These are phyloP conservation scores for Hyaloscypha variabilis DNA, from an alignment of 495 filamentous ascomycete species.

Conservation along the genomic window DNA sequence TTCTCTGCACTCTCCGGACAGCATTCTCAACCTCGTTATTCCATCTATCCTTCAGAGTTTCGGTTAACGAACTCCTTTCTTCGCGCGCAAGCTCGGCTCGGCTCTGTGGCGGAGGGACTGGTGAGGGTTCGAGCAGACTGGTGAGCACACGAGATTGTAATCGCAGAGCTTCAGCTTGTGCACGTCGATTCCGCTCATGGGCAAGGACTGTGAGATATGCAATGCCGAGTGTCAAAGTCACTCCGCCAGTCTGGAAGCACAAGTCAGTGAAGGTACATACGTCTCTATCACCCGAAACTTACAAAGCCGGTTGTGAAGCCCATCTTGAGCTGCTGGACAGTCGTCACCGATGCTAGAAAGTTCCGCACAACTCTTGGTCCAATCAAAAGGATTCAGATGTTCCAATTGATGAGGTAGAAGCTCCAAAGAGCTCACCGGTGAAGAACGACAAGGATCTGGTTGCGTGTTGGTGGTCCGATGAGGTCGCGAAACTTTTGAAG, in stretches of 20 bases:
- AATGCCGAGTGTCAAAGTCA: slow-evolving; percentile 79
- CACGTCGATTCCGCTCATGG: slow-evolving; percentile 70
- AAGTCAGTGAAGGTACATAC: slow-evolving; percentile 29
- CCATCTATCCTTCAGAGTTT: slow-evolving; percentile 78
- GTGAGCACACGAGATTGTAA: slow-evolving; percentile 67
- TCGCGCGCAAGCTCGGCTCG: slow-evolving; percentile 44
- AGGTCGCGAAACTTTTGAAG: slow-evolving; percentile 15
- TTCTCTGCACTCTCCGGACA: slow-evolving; percentile 68
- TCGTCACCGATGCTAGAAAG: slow-evolving; percentile 7
- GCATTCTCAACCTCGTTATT: slow-evolving; percentile 72
- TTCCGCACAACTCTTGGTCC: slow-evolving; percentile 6
- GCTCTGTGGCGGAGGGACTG: slow-evolving; percentile 39
- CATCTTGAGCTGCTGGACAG: slow-evolving; percentile 48
- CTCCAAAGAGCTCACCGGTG: slow-evolving; percentile 19
- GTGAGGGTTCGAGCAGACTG: slow-evolving; percentile 47
- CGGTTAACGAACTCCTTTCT: slow-evolving; percentile 47
- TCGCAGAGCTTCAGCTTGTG: slow-evolving; percentile 71
- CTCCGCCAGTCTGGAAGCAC: slow-evolving; percentile 67
- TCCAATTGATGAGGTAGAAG: slow-evolving; percentile 21
- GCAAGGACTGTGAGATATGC: slow-evolving; percentile 79
- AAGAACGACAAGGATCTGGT: slow-evolving; percentile 3
- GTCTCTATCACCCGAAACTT: slow-evolving; percentile 37
- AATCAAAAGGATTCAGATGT: not conserved
- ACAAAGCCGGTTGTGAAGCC: slow-evolving; percentile 85
- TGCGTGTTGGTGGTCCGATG: slow-evolving; percentile 14